phyloP scores from a whole-genome alignment of 345 rosid species.

The Dipteronia dyeriana region DNA sequence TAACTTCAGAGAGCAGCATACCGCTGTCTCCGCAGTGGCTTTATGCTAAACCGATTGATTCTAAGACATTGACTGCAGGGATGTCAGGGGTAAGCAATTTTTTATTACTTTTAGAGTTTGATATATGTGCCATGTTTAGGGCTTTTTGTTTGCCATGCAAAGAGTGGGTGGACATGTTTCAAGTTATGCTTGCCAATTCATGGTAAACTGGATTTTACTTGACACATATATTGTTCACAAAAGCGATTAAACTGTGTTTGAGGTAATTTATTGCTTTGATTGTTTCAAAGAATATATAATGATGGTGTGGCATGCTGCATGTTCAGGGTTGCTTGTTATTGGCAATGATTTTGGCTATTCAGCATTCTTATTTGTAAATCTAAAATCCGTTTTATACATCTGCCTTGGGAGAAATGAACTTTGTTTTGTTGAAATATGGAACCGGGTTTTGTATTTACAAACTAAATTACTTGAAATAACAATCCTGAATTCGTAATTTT shows the following conservation, averaged over 20 bases:
- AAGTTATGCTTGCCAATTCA: neutral
- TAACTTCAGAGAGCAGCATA: constrained; percentile 40
- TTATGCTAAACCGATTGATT: constrained; percentile 42
- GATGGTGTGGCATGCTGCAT: no score
- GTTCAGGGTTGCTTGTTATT: neutral
- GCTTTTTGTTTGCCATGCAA: neutral
- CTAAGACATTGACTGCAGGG: constrained; percentile 31
- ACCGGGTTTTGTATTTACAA: neutral
- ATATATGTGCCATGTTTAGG: neutral
- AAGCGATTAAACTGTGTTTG: no score
- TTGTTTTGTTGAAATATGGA: neutral
- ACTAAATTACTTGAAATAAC: neutral
- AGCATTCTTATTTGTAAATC: neutral
- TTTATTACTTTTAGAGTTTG: neutral
- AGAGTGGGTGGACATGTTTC: neutral
- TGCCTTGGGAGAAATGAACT: neutral
- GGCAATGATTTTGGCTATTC: neutral
- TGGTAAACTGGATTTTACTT: neutral
- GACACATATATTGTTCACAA: neutral
- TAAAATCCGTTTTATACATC: neutral
- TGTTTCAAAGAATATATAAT: no score
- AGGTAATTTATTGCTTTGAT: no score
- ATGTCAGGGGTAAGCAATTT: constrained; percentile 21
- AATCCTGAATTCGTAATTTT: neutral
- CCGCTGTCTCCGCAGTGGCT: constrained; percentile 65